phyloP scores from a whole-genome alignment of 1,284 basidiomycete species.

The Somion occarium region DNA sequence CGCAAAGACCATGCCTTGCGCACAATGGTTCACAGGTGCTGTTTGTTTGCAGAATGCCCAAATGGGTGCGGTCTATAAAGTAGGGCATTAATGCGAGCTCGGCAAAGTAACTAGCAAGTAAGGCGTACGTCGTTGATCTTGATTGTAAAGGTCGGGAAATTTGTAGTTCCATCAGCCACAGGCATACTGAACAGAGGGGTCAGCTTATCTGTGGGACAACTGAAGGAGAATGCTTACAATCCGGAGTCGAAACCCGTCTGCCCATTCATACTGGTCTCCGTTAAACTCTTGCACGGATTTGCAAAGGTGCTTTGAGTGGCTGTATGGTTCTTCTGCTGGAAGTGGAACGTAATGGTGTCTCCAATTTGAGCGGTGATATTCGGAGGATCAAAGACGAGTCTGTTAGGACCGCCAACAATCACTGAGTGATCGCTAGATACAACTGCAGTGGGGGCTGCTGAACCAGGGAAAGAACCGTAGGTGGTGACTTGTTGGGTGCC shows the following conservation, averaged over 20 bases:
- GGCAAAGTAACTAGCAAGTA: constrained; percentile 2
- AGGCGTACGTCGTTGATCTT: constrained; percentile 49
- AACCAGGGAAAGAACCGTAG: constrained; percentile 27
- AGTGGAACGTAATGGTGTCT: constrained; percentile 61
- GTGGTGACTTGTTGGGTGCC: constrained; percentile 25
- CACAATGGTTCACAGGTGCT: constrained; percentile 38
- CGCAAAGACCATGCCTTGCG: constrained; percentile 61
- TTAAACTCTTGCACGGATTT: constrained; percentile 46
- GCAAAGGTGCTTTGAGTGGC: constrained; percentile 56
- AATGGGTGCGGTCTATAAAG: constrained; percentile 32
- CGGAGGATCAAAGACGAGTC: constrained; percentile 45
- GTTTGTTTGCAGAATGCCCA: constrained; percentile 44
- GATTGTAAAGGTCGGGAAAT: constrained; percentile 50
- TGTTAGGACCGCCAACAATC: constrained; percentile 42
- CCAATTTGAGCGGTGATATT: constrained; percentile 53
- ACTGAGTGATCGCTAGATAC: constrained; percentile 39
- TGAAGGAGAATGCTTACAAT: constrained; percentile 36
- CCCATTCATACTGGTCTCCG: constrained; percentile 42
- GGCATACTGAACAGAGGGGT: constrained; percentile 38
- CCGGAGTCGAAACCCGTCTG: constrained; percentile 58
- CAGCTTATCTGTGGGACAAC: not conserved
- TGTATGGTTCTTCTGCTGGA: constrained; percentile 43
- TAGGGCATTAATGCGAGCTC: too few species aligned
- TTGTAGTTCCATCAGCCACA: constrained; percentile 38
- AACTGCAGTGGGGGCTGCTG: constrained; percentile 28